Base-by-base conservation (phyloP, 1,284 basidiomycete species). In the Puccinia polysora region DNA sequence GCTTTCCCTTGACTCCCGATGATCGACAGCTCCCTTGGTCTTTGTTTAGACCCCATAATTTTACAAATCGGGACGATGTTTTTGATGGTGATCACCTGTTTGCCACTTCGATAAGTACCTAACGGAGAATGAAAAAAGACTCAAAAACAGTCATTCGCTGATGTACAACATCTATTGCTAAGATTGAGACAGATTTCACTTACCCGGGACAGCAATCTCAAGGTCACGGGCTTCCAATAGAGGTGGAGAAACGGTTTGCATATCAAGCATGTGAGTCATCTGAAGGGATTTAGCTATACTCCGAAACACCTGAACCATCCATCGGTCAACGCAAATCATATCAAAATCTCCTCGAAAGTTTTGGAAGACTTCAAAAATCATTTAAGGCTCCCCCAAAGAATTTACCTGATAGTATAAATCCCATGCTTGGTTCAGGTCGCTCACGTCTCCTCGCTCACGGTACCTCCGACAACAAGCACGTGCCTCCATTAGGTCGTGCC, bases 381-480 rank as follows among this genome's bases (percentile, higher is more conserved):
- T 23, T 52, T 50, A 15, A 20, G n/a, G 10, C 10, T 43, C 20
- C 28, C 1, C 12, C 15, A 30, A 34, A 30, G 28, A 40, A 76
- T 78, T 73, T 28, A 80, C 83, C 63, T 88, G 87, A 78, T 97
- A 98, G 81, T 99, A 99, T 34, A 98, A 90, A 78, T 98, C 96
- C 96, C 96, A 98, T n/a, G 96, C 96, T 79, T 91, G 92, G 79
- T 97, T 96, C 70, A 99, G 83, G 78, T 98, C 93, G 73, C 86
- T 87, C 72, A 87, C 86, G 79, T 98, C 94, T 45, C 90, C 90
- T 78, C 90, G 90, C 47, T 87, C 85, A 50, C 89, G 87, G 83
- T 90, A 99, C 52, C 91, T 84, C 65, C 88, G 84, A 76, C 92
- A 92, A 56, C 91, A 92, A 78, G 96, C 92, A 47, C 92, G 86